A percentile compares a stretch with the other conserved stretches of the same genome.
Evolutionary conservation across 2,329 filamentous ascomycete species (phyloP).

Genomic region (Pseudopithomyces chartarum): DNA sequence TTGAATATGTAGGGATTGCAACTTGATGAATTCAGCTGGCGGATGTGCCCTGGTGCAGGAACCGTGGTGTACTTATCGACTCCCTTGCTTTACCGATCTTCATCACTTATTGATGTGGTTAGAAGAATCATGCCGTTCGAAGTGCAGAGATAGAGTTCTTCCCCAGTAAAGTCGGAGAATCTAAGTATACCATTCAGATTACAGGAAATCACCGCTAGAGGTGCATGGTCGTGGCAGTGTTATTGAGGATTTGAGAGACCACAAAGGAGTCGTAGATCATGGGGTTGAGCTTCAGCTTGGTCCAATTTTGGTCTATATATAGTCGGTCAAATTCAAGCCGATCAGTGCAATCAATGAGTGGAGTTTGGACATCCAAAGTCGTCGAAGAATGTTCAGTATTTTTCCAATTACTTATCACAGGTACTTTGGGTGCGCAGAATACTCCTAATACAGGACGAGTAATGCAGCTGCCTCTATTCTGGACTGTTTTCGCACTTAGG

Average conservation of each 20-base stretch:
- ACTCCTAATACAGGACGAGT: not conserved
- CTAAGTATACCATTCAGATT: not conserved
- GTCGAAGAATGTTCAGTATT: not conserved
- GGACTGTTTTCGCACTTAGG: not conserved
- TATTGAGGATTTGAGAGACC: slow-evolving; percentile 7
- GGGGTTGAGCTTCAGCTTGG: slow-evolving; percentile 9
- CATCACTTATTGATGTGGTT: not conserved
- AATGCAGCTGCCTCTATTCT: not conserved
- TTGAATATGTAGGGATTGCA: not conserved
- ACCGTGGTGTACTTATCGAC: not conserved
- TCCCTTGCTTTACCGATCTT: not conserved
- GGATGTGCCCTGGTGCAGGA: not conserved
- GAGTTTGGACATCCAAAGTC: not conserved
- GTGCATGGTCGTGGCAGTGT: not conserved
- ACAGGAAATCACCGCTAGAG: not conserved
- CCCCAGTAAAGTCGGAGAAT: not conserved
- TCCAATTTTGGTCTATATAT: not conserved
- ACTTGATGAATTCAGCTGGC: not conserved
- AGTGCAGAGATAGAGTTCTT: not conserved
- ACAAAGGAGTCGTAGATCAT: slow-evolving; percentile 13
- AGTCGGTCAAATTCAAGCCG: not conserved
- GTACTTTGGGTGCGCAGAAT: not conserved
- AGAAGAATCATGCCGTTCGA: not conserved
- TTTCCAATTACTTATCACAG: not conserved
- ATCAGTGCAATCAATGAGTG: not conserved